These are phyloP conservation scores for Babesia caballi DNA, from an alignment of 169 alveolate genomes.

Conservation along the genomic window DNA sequence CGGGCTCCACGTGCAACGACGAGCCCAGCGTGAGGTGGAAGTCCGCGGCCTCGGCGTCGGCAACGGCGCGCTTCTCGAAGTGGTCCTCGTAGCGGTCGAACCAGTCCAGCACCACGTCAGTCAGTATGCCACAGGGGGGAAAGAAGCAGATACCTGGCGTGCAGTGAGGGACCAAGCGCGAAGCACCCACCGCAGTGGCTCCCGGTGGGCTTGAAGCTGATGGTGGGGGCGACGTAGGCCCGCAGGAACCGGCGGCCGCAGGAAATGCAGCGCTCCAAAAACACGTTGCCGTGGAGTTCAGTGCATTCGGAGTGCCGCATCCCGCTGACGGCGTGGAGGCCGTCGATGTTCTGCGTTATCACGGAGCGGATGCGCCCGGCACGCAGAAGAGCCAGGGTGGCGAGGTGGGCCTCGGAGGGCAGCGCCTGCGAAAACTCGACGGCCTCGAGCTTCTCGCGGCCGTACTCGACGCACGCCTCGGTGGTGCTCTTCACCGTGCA, in stretches of 20 bases:
- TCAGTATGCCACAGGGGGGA: constrained; percentile 80
- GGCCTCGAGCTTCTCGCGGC: constrained; percentile 56
- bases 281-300: constrained; percentile 83
- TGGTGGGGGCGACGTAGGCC: constrained; percentile 77
- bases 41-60: constrained; percentile 72
- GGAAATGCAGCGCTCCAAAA: constrained; percentile 76
- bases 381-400: constrained; percentile 67
- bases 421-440: constrained; percentile 78
- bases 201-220: constrained; percentile 82
- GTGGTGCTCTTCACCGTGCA: constrained; percentile 30
- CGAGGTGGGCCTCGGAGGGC: constrained; percentile 80
- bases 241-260: constrained; percentile 80
- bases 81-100: constrained; percentile 77
- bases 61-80: constrained; percentile 65
- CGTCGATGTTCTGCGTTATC: constrained; percentile 82
- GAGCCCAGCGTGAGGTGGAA: constrained; percentile 79
- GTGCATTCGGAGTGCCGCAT: constrained; percentile 68
- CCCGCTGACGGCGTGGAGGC: constrained; percentile 79
- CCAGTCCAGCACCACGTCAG: constrained; percentile 85
- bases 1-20: constrained; percentile 81
- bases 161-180: not conserved
- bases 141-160: constrained; percentile 68
- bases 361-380: constrained; percentile 63
- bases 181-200: constrained; percentile 70
- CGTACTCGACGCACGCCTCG: constrained; percentile 61